A percentile compares a stretch with the other conserved stretches of the same genome.
phyloP scores from a whole-genome alignment of 805 yeast genomes.

The Cyberlindnera bimundalis region DNA sequence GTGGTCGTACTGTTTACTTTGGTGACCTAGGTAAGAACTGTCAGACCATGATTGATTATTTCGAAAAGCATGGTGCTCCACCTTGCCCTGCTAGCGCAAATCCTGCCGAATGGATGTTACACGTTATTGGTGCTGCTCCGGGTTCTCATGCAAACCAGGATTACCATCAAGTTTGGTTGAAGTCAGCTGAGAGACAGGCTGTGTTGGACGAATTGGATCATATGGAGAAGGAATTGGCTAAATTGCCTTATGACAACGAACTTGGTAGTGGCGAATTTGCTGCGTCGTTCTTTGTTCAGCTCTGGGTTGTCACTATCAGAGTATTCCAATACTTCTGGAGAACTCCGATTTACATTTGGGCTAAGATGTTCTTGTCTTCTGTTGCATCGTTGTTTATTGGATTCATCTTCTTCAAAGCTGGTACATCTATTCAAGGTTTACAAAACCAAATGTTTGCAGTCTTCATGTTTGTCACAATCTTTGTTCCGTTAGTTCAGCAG shows the following conservation, averaged over 20 bases:
- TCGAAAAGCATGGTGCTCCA: slow-evolving; percentile 62
- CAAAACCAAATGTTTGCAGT: slow-evolving; percentile 80
- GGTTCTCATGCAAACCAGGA: slow-evolving; percentile 72
- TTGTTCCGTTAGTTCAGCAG: slow-evolving; percentile 58
- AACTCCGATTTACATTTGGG: slow-evolving; percentile 59
- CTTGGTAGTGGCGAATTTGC: slow-evolving; percentile 43
- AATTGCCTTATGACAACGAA: slow-evolving; percentile 10
- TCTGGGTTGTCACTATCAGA: slow-evolving; percentile 45
- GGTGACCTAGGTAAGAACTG: slow-evolving; percentile 68
- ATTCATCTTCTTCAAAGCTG: slow-evolving; percentile 69
- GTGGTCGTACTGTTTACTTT: slow-evolving; percentile 73
- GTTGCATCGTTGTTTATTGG: slow-evolving; percentile 63
- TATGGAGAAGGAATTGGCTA: slow-evolving; percentile 59
- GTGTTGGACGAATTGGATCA: slow-evolving; percentile 55
- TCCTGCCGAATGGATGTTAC: slow-evolving; percentile 92
- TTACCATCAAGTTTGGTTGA: slow-evolving; percentile 73
- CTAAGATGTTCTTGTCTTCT: slow-evolving; percentile 50
- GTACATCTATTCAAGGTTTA: slow-evolving; percentile 58
- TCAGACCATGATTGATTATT: slow-evolving; percentile 55
- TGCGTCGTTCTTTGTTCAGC: slow-evolving; percentile 40
- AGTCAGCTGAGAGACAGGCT: slow-evolving; percentile 57
- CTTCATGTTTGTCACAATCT: slow-evolving; percentile 61
- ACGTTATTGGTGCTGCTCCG: slow-evolving; percentile 79
- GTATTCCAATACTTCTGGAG: slow-evolving; percentile 65
- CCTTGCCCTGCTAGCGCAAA: slow-evolving; percentile 66